Conservation (phyloP, 768 basidiomycete species). For the Mycena albidolilacea region DNA sequence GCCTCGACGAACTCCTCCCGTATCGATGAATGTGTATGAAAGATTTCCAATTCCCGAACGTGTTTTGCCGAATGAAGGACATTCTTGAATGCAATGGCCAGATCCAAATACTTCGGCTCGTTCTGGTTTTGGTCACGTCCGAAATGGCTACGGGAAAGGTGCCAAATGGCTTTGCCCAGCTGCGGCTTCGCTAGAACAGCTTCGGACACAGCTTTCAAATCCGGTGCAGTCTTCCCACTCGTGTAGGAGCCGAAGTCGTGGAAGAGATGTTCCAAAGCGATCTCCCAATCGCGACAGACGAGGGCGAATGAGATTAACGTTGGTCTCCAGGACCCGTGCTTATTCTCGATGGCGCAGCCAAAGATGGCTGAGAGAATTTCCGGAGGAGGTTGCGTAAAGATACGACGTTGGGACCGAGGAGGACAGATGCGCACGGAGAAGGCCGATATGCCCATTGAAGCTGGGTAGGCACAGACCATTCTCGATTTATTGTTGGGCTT, state of each 20-base stretch:
- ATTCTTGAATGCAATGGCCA: constrained; percentile 25
- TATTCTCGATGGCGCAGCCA: constrained; percentile 16
- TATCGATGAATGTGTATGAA: constrained; percentile 16
- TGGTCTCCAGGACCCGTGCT: constrained; percentile 15
- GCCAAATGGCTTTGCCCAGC: constrained; percentile 15
- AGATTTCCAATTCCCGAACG: constrained; percentile 11
- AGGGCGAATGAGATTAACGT: constrained; percentile 22
- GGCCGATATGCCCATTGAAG: constrained; percentile 19
- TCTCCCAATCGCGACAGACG: constrained; percentile 15
- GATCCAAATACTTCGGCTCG: constrained; percentile 18
- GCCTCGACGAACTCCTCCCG: constrained; percentile 24
- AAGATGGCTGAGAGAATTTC: constrained; percentile 24
- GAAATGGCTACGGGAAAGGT: constrained; percentile 26
- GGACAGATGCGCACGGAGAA: constrained; percentile 18
- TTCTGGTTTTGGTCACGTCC: neutral
- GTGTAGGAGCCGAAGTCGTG: constrained; percentile 26
- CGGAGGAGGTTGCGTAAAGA: constrained; percentile 21
- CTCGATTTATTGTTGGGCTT: constrained; percentile 26
- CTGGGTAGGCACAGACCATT: constrained; percentile 15
- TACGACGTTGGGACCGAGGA: constrained; percentile 10
- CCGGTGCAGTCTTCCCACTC: constrained; percentile 15
- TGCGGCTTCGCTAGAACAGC: constrained; percentile 16
- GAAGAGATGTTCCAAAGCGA: constrained; percentile 25
- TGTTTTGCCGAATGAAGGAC: constrained; percentile 18
- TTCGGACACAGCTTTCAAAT: constrained; percentile 14